Evolutionary conservation across 352 stramenopile species (phyloP).

Genomic region (Pythium aphanidermatum): DNA sequence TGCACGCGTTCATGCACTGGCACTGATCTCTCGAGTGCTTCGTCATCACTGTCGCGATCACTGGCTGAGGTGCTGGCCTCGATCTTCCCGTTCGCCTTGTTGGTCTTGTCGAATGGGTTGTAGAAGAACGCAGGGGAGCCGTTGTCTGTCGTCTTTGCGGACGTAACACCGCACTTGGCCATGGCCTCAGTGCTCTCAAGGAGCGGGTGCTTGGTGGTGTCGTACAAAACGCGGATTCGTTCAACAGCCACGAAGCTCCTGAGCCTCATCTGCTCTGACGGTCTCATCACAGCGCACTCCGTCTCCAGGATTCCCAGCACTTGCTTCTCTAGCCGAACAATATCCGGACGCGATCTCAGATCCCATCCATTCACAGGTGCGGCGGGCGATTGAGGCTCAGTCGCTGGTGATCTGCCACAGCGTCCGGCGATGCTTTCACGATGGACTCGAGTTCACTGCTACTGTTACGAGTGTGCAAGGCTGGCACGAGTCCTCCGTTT

Average conservation of each 20-base stretch:
- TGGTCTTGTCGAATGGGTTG: conserved; percentile 31
- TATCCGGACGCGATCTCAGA: conserved; percentile 46
- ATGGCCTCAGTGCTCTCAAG: conserved; percentile 30
- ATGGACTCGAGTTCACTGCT: not conserved
- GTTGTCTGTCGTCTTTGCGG: conserved; percentile 2
- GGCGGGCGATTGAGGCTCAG: too few relatives aligned
- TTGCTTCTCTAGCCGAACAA: conserved; percentile 46
- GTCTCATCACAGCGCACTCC: conserved; percentile 45
- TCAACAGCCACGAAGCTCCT: conserved; percentile 55
- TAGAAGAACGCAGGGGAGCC: conserved; percentile 25
- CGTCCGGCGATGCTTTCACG: too few relatives aligned
- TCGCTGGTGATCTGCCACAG: too few relatives aligned
- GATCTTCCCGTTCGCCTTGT: too few relatives aligned
- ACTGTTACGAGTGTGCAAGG: not conserved
- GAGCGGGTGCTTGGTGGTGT: conserved; percentile 25
- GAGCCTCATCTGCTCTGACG: conserved; percentile 46
- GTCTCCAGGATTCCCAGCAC: conserved; percentile 47
- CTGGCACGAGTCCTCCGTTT: not conserved
- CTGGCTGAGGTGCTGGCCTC: too few relatives aligned
- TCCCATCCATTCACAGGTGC: too few relatives aligned
- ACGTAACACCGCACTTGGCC: conserved; percentile 22
- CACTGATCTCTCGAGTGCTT: conserved; percentile 29
- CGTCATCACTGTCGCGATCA: conserved; percentile 8
- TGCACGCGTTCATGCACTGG: conserved; percentile 51
- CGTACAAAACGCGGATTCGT: conserved; percentile 27